phyloP scores from a whole-genome alignment of 2,329 filamentous ascomycete species.

The Phialophora tarda region DNA sequence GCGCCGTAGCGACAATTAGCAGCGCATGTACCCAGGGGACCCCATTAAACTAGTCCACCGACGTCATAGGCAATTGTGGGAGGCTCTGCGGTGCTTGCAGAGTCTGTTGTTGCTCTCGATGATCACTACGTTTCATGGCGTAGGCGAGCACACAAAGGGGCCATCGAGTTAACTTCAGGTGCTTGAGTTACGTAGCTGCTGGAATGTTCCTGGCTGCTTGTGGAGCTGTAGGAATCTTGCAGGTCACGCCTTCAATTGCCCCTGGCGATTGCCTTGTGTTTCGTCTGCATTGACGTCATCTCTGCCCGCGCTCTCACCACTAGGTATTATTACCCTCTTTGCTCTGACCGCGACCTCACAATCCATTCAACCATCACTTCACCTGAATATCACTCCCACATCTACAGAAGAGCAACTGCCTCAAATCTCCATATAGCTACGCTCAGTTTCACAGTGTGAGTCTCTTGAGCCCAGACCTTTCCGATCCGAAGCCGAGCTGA shows the following conservation, averaged over 20 bases:
- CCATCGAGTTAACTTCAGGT: neutral
- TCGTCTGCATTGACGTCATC: slow-evolving; percentile 16
- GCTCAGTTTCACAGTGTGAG: neutral
- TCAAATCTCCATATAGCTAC: neutral
- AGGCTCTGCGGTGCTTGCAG: slow-evolving; percentile 1
- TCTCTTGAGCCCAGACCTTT: neutral
- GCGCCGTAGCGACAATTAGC: neutral
- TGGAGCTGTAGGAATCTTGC: slow-evolving; percentile 9
- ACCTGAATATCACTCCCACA: slow-evolving; percentile 5
- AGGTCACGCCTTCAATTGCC: slow-evolving; percentile 18
- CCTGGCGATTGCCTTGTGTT: slow-evolving; percentile 13
- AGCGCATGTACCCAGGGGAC: neutral
- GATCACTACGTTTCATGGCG: neutral
- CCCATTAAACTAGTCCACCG: neutral
- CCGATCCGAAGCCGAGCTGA: neutral
- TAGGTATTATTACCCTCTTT: slow-evolving; percentile 5
- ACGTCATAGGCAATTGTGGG: neutral
- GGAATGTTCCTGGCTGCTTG: slow-evolving; percentile 11
- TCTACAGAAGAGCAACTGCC: neutral
- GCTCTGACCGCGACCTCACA: slow-evolving; percentile 8
- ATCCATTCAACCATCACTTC: slow-evolving; percentile 3
- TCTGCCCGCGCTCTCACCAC: neutral
- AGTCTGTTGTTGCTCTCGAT: neutral
- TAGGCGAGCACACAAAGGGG: neutral
- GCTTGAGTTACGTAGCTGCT: slow-evolving; percentile 18